phyloP scores from a whole-genome alignment of 2,329 filamentous ascomycete genomes.

The Pseudopyrenochaeta lycopersici region DNA sequence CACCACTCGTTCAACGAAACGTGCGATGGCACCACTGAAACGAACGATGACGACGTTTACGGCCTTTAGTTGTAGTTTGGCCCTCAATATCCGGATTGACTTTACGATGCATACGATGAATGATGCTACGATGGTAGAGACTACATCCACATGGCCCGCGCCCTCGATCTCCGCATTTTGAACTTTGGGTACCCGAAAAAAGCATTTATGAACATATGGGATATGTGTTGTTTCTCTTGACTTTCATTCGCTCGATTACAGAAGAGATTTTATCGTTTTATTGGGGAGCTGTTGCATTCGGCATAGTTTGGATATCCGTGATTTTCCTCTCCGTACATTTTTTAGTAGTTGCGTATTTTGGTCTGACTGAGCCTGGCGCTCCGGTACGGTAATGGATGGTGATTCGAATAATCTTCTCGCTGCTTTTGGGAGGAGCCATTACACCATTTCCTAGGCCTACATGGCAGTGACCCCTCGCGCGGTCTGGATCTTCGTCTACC shows the following conservation, averaged over 20 bases:
- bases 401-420: conserved; percentile 3
- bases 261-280: conserved; percentile 2
- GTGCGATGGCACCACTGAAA: conserved; percentile 36
- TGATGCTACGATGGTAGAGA: conserved; percentile 53
- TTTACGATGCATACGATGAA: conserved; percentile 52
- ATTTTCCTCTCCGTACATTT: conserved; percentile 2
- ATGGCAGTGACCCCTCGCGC: background rate
- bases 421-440: background rate
- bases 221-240: conserved; percentile 16
- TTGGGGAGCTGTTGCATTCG: conserved; percentile 7
- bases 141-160: conserved; percentile 45
- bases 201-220: conserved; percentile 45
- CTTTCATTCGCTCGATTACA: background rate
- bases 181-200: conserved; percentile 43
- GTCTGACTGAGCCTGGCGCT: conserved; percentile 8
- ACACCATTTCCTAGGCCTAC: no score
- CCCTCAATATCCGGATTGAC: conserved; percentile 39
- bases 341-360: conserved; percentile 8
- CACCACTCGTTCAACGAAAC: conserved; percentile 33
- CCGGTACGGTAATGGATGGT: conserved; percentile 15
- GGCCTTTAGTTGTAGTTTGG: conserved; percentile 38
- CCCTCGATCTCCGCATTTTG: conserved; percentile 40
- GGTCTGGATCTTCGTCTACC: background rate
- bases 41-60: conserved; percentile 46
- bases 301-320: conserved; percentile 5